Evolutionary conservation across 306 rosid species (phyloP).

Genomic region (Bauhinia variegata): DNA sequence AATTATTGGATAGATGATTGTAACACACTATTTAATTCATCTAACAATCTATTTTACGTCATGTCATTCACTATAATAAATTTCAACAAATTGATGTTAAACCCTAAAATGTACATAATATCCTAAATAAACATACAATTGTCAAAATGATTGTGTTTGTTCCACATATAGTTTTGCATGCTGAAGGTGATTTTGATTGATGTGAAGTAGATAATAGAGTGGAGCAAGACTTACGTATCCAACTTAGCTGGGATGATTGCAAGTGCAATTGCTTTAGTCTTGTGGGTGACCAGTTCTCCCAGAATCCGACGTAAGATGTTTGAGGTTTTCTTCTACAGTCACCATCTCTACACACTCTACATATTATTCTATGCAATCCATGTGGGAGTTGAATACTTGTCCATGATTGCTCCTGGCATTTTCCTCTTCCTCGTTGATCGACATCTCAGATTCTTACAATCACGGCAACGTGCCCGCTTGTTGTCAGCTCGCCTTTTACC

Average conservation of each 20-base stretch:
- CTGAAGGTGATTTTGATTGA: neutral
- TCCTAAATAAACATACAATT: no score
- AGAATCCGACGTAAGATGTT: slow-evolving; percentile 60
- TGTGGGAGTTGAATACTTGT: slow-evolving; percentile 54
- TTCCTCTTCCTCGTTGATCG: slow-evolving; percentile 75
- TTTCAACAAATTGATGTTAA: no score
- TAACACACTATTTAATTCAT: no score
- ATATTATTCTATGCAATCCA: slow-evolving; percentile 64
- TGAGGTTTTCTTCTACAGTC: slow-evolving; percentile 76
- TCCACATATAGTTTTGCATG: neutral
- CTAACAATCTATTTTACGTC: no score
- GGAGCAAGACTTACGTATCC: slow-evolving; percentile 58
- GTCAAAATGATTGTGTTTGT: no score
- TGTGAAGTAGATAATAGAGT: slow-evolving; percentile 43
- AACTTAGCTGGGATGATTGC: slow-evolving; percentile 70
- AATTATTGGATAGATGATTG: no score
- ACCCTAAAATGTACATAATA: neutral
- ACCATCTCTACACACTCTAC: slow-evolving; percentile 61
- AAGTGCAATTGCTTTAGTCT: slow-evolving; percentile 46
- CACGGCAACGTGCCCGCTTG: slow-evolving; percentile 44
- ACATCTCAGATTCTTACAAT: slow-evolving; percentile 61
- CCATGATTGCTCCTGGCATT: slow-evolving; percentile 66
- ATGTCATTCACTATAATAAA: no score
- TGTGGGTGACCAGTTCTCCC: slow-evolving; percentile 61
- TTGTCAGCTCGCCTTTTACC: slow-evolving; percentile 67